phyloP scores from a whole-genome alignment of 805 yeast genomes.

The Wickerhamomyces chambardii region DNA sequence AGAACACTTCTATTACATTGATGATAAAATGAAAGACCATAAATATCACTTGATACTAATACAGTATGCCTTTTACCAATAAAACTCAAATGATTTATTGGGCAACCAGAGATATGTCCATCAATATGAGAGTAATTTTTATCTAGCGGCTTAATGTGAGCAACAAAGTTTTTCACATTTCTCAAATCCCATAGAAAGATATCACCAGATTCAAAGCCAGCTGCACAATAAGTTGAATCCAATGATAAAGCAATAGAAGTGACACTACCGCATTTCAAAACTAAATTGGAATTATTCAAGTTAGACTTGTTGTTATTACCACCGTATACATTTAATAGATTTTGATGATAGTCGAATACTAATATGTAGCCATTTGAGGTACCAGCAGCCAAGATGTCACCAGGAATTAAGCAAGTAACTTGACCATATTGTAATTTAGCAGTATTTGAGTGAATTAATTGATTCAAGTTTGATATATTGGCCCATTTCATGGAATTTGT shows the following conservation, averaged over 20 bases:
- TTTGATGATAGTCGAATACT: slow-evolving; percentile 64
- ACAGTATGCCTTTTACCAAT: slow-evolving; percentile 45
- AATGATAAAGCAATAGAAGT: slow-evolving; percentile 49
- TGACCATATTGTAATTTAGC: slow-evolving; percentile 36
- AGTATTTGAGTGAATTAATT: slow-evolving; percentile 23
- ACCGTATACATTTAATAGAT: slow-evolving; percentile 21
- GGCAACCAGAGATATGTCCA: slow-evolving; percentile 20
- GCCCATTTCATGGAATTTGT: slow-evolving; percentile 23
- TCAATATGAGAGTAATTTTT: slow-evolving; percentile 17
- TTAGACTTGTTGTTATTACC: background rate
- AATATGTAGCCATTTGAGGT: slow-evolving; percentile 59
- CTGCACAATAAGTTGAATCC: slow-evolving; percentile 63
- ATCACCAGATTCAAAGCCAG: slow-evolving; percentile 59
- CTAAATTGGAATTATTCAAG: background rate
- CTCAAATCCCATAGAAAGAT: slow-evolving; percentile 61
- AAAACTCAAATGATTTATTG: slow-evolving; percentile 36
- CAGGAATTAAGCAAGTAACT: slow-evolving; percentile 34
- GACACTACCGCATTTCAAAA: slow-evolving; percentile 33
- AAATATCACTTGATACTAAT: slow-evolving; percentile 42
- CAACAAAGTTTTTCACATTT: slow-evolving; percentile 19
- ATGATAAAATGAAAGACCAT: slow-evolving; percentile 56
- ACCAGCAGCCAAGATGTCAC: slow-evolving; percentile 51
- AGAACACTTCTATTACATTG: slow-evolving; percentile 50
- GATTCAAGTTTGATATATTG: slow-evolving; percentile 29
- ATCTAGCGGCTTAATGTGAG: slow-evolving; percentile 13